These are phyloP conservation scores for Aspergillus diversus DNA, from an alignment of 495 filamentous ascomycete genomes.

Conservation along the genomic window DNA sequence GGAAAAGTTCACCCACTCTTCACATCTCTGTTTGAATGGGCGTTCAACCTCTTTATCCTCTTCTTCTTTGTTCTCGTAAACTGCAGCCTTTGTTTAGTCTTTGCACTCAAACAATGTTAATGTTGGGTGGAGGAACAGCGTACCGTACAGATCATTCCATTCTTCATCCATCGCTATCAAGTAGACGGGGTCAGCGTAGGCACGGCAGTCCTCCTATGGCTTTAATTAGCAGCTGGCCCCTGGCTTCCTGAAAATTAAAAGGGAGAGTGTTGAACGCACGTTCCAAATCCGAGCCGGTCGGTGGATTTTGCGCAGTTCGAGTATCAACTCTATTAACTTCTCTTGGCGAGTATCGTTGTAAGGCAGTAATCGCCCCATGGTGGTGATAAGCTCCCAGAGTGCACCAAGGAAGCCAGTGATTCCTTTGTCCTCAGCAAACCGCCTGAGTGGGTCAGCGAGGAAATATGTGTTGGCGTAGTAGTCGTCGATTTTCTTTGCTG, in stretches of 20 bases:
- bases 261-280: background rate
- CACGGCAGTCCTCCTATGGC: background rate
- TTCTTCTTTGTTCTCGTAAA: background rate
- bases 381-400: background rate
- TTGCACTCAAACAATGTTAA: no score
- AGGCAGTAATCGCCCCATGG: background rate
- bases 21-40: background rate
- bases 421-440: background rate
- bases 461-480: background rate
- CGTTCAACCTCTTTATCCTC: background rate
- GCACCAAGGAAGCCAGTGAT: background rate
- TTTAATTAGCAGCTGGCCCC: background rate
- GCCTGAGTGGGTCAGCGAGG: background rate
- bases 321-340: background rate
- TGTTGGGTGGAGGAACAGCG: background rate
- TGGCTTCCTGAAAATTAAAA: background rate
- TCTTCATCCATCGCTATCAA: background rate
- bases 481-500: background rate
- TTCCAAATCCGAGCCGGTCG: background rate
- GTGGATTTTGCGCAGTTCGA: background rate
- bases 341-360: background rate
- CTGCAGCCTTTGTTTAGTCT: no score
- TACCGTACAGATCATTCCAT: background rate
- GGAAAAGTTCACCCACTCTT: background rate
- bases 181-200: background rate